Evolutionary conservation across 78 protist genomes (phyloP).

Genomic region (Pelomyxa schiedti): DNA sequence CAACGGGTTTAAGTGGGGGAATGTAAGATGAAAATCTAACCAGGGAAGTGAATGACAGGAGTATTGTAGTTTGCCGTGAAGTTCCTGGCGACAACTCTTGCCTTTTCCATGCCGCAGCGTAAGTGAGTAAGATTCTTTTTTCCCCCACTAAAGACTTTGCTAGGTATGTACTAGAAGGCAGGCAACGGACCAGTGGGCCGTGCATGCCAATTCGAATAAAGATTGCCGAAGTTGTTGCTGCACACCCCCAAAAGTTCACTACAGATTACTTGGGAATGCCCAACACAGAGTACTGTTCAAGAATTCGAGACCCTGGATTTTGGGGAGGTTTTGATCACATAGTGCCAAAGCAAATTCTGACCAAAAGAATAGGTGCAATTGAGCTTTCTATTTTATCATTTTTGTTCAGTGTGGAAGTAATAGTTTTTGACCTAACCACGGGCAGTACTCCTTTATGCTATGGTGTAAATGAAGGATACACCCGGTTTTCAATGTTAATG

Average conservation of each 20-base stretch:
- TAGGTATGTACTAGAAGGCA: too few relatives aligned
- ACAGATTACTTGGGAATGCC: not conserved
- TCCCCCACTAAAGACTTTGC: too few relatives aligned
- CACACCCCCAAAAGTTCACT: not conserved
- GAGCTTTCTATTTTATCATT: not conserved
- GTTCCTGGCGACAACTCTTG: conserved; percentile 28
- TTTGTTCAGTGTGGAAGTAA: not conserved
- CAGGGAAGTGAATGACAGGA: too few relatives aligned
- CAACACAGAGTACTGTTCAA: not conserved
- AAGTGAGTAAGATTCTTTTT: conserved; percentile 2
- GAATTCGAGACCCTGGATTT: not conserved
- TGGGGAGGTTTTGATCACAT: too few relatives aligned
- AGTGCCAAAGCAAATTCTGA: too few relatives aligned
- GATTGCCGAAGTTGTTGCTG: not conserved
- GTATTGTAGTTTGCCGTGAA: not conserved
- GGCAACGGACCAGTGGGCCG: not conserved
- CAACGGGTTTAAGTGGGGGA: too few relatives aligned
- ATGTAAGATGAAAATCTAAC: too few relatives aligned
- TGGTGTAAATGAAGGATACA: not conserved
- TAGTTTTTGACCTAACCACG: not conserved
- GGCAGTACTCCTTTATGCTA: not conserved
- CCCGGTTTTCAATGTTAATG: not conserved
- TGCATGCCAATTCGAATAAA: not conserved
- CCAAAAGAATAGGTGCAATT: too few relatives aligned
- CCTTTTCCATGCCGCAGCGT: conserved; percentile 11